Evolutionary conservation across 2,329 filamentous ascomycete genomes (phyloP).

Genomic region (Trichophyton simii): DNA sequence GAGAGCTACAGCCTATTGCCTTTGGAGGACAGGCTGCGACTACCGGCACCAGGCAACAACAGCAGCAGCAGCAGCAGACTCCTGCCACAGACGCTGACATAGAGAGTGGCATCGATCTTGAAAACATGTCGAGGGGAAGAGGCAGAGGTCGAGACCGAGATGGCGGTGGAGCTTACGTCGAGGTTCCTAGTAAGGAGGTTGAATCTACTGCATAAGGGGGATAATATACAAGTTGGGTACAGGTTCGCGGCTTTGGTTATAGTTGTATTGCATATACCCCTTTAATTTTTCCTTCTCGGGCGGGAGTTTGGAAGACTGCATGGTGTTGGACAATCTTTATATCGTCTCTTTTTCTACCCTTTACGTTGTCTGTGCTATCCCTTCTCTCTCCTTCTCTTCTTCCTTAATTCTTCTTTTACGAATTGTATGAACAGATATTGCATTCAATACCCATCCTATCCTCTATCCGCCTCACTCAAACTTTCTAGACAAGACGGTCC

Average conservation of each 20-base stretch:
- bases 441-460: background rate
- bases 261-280: slow-evolving; percentile 20
- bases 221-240: background rate
- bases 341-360: background rate
- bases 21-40: slow-evolving; percentile 47
- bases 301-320: background rate
- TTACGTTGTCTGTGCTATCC: background rate
- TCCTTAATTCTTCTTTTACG: background rate
- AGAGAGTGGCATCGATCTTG: slow-evolving; percentile 9
- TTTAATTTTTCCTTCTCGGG: slow-evolving; percentile 3
- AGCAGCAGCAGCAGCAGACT: slow-evolving; percentile 44
- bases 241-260: slow-evolving; percentile 39
- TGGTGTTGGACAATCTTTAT: background rate
- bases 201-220: background rate
- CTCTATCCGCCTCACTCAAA: background rate
- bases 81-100: slow-evolving; percentile 40
- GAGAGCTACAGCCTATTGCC: slow-evolving; percentile 76
- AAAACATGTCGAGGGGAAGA: slow-evolving; percentile 12
- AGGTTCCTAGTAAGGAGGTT: slow-evolving; percentile 43
- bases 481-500: background rate
- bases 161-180: slow-evolving; percentile 45
- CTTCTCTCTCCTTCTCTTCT: background rate
- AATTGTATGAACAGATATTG: background rate
- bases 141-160: slow-evolving; percentile 18
- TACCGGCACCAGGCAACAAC: slow-evolving; percentile 29